Percentiles rank a stretch among this genome's conserved stretches.
Evolutionary conservation across 2,329 filamentous ascomycete genomes (phyloP).

Genomic region (Colletotrichum caudatum): DNA sequence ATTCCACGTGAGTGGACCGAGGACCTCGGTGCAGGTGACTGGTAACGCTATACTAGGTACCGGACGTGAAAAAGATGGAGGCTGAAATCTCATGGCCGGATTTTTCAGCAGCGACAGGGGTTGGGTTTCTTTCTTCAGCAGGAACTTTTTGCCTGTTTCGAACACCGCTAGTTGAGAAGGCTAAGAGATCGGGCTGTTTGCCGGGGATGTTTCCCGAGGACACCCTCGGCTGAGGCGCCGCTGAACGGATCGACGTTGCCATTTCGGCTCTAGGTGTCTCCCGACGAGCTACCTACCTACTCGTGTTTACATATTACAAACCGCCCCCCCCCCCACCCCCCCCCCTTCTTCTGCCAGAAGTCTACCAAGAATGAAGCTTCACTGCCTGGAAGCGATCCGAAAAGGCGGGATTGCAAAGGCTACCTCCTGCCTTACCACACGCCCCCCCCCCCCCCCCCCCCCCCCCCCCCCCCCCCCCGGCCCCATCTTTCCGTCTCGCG

Average conservation of each 20-base stretch:
- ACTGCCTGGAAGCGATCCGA: slow-evolving; percentile 30
- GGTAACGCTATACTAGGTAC: not conserved
- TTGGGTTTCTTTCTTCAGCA: not conserved
- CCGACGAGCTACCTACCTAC: not conserved
- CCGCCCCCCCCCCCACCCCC: not conserved
- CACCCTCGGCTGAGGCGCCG: slow-evolving; percentile 6
- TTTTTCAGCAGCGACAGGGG: slow-evolving; percentile 15
- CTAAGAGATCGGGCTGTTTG: slow-evolving; percentile 1
- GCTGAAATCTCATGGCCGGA: not conserved
- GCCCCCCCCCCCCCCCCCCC: slow-evolving; percentile 17
- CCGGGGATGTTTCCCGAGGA: slow-evolving; percentile 11
- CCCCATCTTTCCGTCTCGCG: not conserved
- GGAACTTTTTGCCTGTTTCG: slow-evolving; percentile 30
- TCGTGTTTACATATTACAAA: too few species aligned
- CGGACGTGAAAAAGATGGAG: not conserved
- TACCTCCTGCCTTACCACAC: not conserved
- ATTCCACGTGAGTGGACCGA: not conserved
- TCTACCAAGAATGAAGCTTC: slow-evolving; percentile 34
- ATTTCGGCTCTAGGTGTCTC: not conserved
- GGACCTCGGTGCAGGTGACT: too few species aligned
- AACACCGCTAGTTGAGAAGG: not conserved
- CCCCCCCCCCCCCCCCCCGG: too few species aligned
- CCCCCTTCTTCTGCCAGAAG: slow-evolving; percentile 9
- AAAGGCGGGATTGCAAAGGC: slow-evolving; percentile 39
- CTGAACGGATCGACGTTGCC: not conserved